Evolutionary conservation across 768 basidiomycete genomes (phyloP), one percentile per base, ranked within the genome.

Genomic region (Russula dissimulans): DNA sequence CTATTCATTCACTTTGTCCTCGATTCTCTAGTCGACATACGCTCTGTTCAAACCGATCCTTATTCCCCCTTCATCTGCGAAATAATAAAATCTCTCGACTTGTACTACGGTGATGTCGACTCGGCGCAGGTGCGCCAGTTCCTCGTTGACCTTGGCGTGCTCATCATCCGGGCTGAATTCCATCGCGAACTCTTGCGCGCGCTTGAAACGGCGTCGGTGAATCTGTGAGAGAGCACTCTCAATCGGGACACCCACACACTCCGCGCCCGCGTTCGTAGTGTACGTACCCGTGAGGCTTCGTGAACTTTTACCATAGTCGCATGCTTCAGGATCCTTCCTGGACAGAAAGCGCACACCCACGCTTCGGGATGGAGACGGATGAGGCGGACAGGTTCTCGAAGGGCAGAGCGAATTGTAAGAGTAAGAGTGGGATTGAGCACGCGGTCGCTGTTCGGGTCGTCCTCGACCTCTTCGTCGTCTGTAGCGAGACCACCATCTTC

Each of bases 271-370:
- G 71, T n/a, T 38, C 46, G 69, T 66, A 71, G 80, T 83, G 72
- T 78, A 82, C 89, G 71, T 79, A 52, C 61, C 41, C 56, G 82
- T 38, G 88, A 86, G 10, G 73, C 73, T 59, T 74, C 75, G 70
- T 91, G 89, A 14, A 79, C 71, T 58, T 76, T 72, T 39, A 79
- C 73, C 81, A 86, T 83, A 52, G 74, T 75, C 9, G 64, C 54
- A 49, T 79, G 78, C 68, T 89, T 89, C 43, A 91, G 76, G n/a
- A 78, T 68, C 68, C 88, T 91, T 42, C 82, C 83, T 11, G 85
- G 87, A 70, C 89, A 91, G 5, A 86, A 68, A 8, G 84, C 76
- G 69, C 89, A 91, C 9, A 76, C 78, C 63, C 79, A 78, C 39
- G 81, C 68, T 26, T 79, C 79, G 3, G 84, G 79, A 26, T 84